Evolutionary conservation across 129 eudicot genomes (phyloP).

Genomic region (Artemisia tridentata): DNA sequence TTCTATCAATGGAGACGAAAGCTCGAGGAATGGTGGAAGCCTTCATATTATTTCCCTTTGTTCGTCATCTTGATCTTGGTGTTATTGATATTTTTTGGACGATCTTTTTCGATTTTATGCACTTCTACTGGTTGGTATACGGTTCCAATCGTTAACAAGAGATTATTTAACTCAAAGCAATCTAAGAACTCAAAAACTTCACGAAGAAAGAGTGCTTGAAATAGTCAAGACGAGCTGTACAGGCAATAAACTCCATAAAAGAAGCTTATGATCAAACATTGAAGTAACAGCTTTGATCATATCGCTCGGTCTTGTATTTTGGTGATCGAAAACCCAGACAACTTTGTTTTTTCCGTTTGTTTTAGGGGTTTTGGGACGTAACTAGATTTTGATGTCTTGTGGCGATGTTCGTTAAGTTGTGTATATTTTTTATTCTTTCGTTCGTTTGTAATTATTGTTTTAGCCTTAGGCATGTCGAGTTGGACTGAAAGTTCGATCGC

Average conservation of each 20-base stretch:
- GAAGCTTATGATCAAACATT: conserved; percentile 1
- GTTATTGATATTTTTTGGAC: conserved; percentile 42
- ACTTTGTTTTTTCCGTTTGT: conserved; percentile 28
- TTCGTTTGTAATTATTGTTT: background rate
- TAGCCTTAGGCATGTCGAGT: conserved; percentile 22
- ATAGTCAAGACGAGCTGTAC: conserved; percentile 6
- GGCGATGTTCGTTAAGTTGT: conserved; percentile 2
- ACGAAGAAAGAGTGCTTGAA: conserved; percentile 29
- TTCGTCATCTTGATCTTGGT: conserved; percentile 46
- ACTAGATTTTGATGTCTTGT: background rate
- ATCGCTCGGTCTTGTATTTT: background rate
- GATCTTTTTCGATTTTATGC: conserved; percentile 46
- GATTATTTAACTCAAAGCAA: conserved; percentile 14
- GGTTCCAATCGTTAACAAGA: conserved; percentile 38
- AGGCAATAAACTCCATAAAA: background rate
- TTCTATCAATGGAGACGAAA: conserved; percentile 19
- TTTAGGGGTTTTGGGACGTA: conserved; percentile 9
- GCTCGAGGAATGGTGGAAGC: conserved; percentile 37
- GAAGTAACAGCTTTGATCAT: conserved; percentile 16
- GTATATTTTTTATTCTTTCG: conserved; percentile 12
- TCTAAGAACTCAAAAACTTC: conserved; percentile 8
- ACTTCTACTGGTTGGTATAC: conserved; percentile 49
- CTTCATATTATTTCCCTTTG: conserved; percentile 39
- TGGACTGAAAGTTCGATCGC: conserved; percentile 29
- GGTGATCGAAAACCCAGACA: conserved; percentile 14